Base-by-base conservation (phyloP, 371 early-diverging fungal genomes). In the Funneliformis caledonium region DNA sequence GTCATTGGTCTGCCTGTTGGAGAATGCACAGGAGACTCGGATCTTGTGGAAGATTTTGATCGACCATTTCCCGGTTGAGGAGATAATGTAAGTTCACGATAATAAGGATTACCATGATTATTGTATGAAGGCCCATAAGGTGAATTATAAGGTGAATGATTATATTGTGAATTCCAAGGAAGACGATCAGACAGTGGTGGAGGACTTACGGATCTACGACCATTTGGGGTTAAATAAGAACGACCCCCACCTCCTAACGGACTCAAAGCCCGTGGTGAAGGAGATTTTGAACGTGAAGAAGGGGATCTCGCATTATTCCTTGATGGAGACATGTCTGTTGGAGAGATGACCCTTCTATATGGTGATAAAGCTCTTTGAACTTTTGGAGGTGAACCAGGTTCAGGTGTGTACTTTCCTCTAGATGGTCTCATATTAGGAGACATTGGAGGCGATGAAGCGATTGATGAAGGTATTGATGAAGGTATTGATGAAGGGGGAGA, bases 401-500 rank as follows among this genome's bases (percentile, higher is more conserved):
- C 79, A 33, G 70, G 79, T 19, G 79, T 56, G 59, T 52, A 79
- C 6, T 50, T 74, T 56, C 26, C 74, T 31, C 52, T 72, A 19
- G 68, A 37, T 83, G 79, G 81, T 73, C 37, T 62, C 67, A 37
- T 70, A 14, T 43, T 68, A 31, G 67, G 82, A n/a, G 74, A 80
- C 62, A 74, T 80, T 81, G 48, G 78, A 12, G 81, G 76, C 0
- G 85, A 64, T 48, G 83, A 81, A 16, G 67, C 73, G 65, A 26
- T 26, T 26, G 26, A 26, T 26, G 26, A 26, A 26, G 26, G 26
- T 26, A 83, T 82, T 73, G 83, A 83, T 47, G 83, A 83, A 61
- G 84, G 84, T 56, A 83, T 64, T 82, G 82, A 83, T 64, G 86
- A 84, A 26, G 82, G 72, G n/a, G 82, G 83, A 9, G 86, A 83